phyloP scores from a whole-genome alignment of 2,329 filamentous ascomycete species.

The Knoxdaviesia capensis region DNA sequence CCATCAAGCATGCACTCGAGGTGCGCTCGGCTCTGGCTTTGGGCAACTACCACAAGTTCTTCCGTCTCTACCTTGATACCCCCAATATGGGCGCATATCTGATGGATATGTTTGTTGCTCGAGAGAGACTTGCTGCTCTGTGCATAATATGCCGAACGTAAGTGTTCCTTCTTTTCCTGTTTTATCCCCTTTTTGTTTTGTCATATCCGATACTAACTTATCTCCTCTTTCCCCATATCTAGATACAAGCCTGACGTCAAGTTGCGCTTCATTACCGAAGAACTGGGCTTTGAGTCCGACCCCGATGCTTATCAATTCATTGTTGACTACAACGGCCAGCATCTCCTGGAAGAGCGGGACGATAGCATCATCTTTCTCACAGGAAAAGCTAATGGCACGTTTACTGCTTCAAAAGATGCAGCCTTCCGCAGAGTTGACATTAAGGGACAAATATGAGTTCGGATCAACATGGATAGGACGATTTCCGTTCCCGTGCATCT shows the following conservation, averaged over 20 bases:
- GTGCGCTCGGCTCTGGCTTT: conserved; percentile 82
- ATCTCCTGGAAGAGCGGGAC: conserved; percentile 57
- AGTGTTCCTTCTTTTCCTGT: conserved; percentile 19
- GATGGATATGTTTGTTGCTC: conserved; percentile 96
- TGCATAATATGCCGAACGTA: conserved; percentile 90
- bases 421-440: conserved; percentile 86
- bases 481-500: background rate
- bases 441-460: conserved; percentile 68
- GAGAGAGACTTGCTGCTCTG: conserved; percentile 79
- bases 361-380: conserved; percentile 55
- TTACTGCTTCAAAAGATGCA: conserved; percentile 50
- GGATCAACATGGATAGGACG: background rate
- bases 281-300: conserved; percentile 88
- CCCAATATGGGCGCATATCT: conserved; percentile 96
- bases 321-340: conserved; percentile 55
- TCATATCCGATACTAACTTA: background rate
- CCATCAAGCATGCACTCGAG: conserved; percentile 78
- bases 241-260: conserved; percentile 88
- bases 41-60: conserved; percentile 95
- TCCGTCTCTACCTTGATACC: conserved; percentile 83
- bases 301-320: conserved; percentile 82
- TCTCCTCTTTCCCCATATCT: background rate
- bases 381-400: conserved; percentile 49
- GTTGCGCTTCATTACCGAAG: conserved; percentile 82
- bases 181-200: background rate